phyloP scores from a whole-genome alignment of 352 stramenopile genomes.

The Peronospora destructor region DNA sequence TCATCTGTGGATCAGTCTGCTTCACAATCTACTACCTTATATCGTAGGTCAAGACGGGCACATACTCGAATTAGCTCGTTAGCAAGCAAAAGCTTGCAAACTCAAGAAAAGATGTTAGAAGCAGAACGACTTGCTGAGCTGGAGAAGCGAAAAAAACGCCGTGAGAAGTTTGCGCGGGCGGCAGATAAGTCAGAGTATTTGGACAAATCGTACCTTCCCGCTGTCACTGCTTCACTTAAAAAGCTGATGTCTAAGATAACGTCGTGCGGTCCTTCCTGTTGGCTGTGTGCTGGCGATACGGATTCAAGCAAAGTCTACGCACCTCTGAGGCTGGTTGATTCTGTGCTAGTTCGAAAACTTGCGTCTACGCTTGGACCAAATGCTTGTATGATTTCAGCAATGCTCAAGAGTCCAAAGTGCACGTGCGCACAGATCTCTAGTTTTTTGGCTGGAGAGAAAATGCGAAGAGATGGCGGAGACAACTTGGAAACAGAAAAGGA shows the following conservation, averaged over 20 bases:
- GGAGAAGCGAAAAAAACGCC: slow-evolving; percentile 32
- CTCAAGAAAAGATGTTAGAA: slow-evolving; percentile 58
- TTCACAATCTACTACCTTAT: slow-evolving; percentile 13
- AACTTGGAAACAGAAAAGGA: slow-evolving; percentile 5
- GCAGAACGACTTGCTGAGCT: slow-evolving; percentile 34
- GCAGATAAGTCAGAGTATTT: slow-evolving; percentile 63
- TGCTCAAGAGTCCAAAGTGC: slow-evolving; percentile 32
- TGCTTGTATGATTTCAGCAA: slow-evolving; percentile 36
- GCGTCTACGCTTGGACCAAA: slow-evolving; percentile 33
- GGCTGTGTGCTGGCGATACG: slow-evolving; percentile 15
- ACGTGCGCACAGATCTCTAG: slow-evolving; percentile 28
- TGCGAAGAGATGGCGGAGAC: slow-evolving; percentile 24
- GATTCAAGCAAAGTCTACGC: background rate
- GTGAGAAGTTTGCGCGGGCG: slow-evolving; percentile 35
- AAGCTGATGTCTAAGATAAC: slow-evolving; percentile 18
- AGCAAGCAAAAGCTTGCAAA: slow-evolving; percentile 47
- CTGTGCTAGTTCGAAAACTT: slow-evolving; percentile 50
- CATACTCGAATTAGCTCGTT: slow-evolving; percentile 56
- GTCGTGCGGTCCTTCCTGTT: slow-evolving; percentile 39
- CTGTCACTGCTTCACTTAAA: slow-evolving; percentile 24
- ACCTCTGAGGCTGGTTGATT: slow-evolving; percentile 26
- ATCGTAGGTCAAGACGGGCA: slow-evolving; percentile 48
- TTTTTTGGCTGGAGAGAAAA: slow-evolving; percentile 28
- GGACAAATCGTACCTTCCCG: slow-evolving; percentile 50
- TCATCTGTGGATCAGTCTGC: slow-evolving; percentile 17